Evolutionary conservation across 306 rosid species (phyloP), one percentile per base, ranked within the genome.

Genomic region (Cyclanthera cordifolia): DNA sequence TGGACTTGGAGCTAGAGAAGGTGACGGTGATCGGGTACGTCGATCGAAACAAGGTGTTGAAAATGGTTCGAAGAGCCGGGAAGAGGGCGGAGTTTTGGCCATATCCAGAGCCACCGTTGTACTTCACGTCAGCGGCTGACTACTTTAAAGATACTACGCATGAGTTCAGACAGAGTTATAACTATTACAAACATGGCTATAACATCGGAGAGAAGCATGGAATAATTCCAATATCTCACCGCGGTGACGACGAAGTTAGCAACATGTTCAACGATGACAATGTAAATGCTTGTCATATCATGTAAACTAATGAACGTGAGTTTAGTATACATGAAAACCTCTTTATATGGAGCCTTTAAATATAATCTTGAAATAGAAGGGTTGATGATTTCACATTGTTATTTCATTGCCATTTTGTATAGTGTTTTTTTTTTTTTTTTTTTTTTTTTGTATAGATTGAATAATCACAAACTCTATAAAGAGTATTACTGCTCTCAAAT

Each of bases 231-330:
- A 74, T 84, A 0, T 71, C 95, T 73, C 95, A 83, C 1, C 84
- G 96, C 1, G 96, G 98, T 4, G 96, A 92, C 17, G 96, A 92
- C 79, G 81, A 87, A 54, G 89, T 92, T 72, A 92, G 98, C 74
- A 92, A 89, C 89, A 81, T 92, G 88, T 92, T 89, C 80, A 92
- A 92, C 53, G 98, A 92, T 65, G 98, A 92, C 53, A 92, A 92
- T 70, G 98, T 92, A 50, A 58, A 92, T 66, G 95, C 95, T 15
- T 92, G 98, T 73, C 76, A 84, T 25, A 53, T 92, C 71, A 92
- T 92, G 98, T 92, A 64, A 61, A 4, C 4, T 37, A 37, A 32
- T 37, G 10, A 30, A 16, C 16, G 45, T 57, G 65, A 57, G 65
- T 12, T 24, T 55, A 24, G 19, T 19, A 25, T 50, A 17, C 17